These are phyloP conservation scores for Kwoniella botswanensis DNA, from an alignment of 768 basidiomycete species.

Conservation along the genomic window DNA sequence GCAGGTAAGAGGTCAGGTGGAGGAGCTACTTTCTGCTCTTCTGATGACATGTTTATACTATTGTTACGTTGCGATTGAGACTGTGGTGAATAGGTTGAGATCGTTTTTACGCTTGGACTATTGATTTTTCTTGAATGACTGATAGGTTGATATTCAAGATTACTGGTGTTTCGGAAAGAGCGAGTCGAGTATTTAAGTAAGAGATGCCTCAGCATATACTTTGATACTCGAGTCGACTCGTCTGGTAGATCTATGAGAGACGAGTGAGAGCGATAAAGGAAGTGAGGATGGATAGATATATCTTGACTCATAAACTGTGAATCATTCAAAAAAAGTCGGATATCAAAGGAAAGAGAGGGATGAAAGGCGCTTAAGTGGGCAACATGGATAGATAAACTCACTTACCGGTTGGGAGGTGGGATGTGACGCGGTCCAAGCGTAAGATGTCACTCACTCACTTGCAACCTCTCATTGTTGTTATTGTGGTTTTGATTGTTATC, in stretches of 20 bases:
- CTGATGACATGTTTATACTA: conserved; percentile 27
- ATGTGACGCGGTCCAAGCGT: conserved; percentile 4
- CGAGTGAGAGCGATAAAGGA: not conserved
- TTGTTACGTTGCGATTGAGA: not conserved
- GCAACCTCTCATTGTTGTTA: not conserved
- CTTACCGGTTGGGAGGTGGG: not conserved
- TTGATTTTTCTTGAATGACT: not conserved
- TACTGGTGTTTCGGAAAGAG: conserved; percentile 7
- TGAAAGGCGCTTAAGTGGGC: conserved; percentile 4
- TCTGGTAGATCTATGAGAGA: not conserved
- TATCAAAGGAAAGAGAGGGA: not conserved
- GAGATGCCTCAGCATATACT: conserved; percentile 26
- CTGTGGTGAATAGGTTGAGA: conserved; percentile 1
- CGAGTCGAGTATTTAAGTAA: conserved; percentile 18
- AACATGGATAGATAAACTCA: not conserved
- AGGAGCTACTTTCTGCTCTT: conserved; percentile 24
- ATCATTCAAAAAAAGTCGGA: conserved; percentile 13
- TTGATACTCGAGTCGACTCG: conserved; percentile 19
- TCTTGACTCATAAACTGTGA: not conserved
- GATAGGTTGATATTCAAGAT: not conserved
- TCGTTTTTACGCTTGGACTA: conserved; percentile 5
- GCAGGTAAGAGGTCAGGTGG: conserved; percentile 26
- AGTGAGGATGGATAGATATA: not conserved
- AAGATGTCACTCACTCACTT: not conserved
- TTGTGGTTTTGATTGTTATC: conserved; percentile 6